Evolutionary conservation across 1,284 basidiomycete genomes (phyloP).

Genomic region (Puccinia polysora): DNA sequence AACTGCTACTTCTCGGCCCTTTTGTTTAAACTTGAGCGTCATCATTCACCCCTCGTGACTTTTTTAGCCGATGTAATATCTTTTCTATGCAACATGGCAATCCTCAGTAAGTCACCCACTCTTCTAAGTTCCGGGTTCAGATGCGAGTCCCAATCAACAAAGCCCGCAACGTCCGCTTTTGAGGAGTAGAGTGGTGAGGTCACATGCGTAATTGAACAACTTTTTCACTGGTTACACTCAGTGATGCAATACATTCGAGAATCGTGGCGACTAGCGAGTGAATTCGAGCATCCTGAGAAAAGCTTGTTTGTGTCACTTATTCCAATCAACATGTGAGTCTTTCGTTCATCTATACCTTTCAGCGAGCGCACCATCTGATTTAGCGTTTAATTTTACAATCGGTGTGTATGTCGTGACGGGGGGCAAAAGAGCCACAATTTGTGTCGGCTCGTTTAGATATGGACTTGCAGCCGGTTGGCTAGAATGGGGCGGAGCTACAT

Average conservation of each 20-base stretch:
- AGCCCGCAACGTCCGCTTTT: neutral
- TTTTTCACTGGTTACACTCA: neutral
- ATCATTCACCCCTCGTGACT: neutral
- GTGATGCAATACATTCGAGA: constrained; percentile 29
- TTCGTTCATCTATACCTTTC: neutral
- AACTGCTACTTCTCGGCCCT: neutral
- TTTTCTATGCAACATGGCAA: constrained; percentile 23
- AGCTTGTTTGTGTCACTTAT: constrained; percentile 11
- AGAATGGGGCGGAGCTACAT: constrained; percentile 13
- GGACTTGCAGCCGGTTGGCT: constrained; percentile 26
- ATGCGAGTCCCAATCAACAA: neutral
- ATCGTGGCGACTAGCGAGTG: neutral
- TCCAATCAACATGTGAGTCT: constrained; percentile 4
- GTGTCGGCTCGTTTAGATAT: constrained; percentile 32
- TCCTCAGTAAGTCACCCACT: constrained; percentile 13
- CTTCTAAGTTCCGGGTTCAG: neutral
- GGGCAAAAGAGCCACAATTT: neutral
- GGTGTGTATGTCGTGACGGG: neutral
- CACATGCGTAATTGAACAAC: too few relatives aligned
- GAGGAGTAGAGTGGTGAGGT: too few relatives aligned
- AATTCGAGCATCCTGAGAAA: constrained; percentile 3
- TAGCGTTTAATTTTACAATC: neutral
- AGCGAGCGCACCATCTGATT: neutral
- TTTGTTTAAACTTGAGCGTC: neutral
- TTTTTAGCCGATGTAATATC: constrained; percentile 22